Percentiles rank a stretch among this genome's conserved stretches.
Conservation (phyloP, 352 stramenopile genomes). For the Phytophthora pistaciae region DNA sequence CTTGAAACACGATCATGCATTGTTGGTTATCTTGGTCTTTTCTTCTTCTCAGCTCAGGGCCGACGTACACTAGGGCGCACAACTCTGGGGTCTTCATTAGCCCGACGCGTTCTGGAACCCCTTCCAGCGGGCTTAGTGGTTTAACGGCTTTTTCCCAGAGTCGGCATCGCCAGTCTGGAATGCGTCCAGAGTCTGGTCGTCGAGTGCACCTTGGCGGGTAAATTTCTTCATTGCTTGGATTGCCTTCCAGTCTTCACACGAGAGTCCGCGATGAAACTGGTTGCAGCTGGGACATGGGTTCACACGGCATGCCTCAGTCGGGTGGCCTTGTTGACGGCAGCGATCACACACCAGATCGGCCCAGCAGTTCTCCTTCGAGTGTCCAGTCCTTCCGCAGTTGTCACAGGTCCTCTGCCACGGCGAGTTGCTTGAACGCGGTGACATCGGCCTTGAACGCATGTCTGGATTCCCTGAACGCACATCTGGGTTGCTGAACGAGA, state of each 20-base stretch:
- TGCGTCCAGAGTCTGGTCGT: not conserved
- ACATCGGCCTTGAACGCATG: not conserved
- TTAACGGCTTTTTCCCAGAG: not conserved
- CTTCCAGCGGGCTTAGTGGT: not conserved
- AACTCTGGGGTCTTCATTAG: not conserved
- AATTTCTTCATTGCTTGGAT: not conserved
- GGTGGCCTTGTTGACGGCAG: not conserved
- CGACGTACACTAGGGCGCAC: not conserved
- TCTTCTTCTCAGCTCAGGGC: not conserved
- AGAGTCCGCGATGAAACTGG: not conserved
- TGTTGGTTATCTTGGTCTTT: not conserved
- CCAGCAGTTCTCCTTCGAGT: not conserved
- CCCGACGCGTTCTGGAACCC: not conserved
- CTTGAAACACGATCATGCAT: not conserved
- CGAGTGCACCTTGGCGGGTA: not conserved
- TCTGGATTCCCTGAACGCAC: not conserved
- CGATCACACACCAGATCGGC: not conserved
- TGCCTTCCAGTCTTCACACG: not conserved
- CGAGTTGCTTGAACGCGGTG: not conserved
- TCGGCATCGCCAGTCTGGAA: not conserved
- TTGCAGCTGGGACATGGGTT: not conserved
- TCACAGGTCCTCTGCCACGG: not conserved
- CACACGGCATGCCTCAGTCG: not conserved
- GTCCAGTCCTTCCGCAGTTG: not conserved
- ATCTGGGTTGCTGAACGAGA: no score